These are phyloP conservation scores for Yamadazyma diddensiae DNA, from an alignment of 1,139 yeast species.

Conservation along the genomic window DNA sequence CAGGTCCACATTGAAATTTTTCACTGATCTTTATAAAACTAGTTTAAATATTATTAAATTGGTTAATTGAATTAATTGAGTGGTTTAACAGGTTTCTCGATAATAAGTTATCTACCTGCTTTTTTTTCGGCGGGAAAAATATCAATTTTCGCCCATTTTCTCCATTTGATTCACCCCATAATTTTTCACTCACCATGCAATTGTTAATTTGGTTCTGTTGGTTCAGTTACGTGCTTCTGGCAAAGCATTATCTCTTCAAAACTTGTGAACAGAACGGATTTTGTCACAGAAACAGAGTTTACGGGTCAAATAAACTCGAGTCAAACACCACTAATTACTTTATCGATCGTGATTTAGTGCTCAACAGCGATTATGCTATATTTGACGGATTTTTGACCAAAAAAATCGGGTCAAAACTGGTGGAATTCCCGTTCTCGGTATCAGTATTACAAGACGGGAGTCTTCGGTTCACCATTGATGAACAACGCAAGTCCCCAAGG, in stretches of 20 bases:
- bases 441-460: conserved; percentile 52
- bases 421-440: conserved; percentile 54
- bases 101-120: too few species aligned
- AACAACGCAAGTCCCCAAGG: conserved; percentile 43
- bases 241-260: conserved; percentile 71
- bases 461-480: conserved; percentile 64
- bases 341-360: conserved; percentile 39
- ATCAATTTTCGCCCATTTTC: too few species aligned
- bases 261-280: conserved; percentile 82
- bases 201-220: not conserved
- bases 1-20: too few species aligned
- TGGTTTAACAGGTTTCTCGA: too few species aligned
- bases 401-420: conserved; percentile 21
- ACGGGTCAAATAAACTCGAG: conserved; percentile 35
- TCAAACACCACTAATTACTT: conserved; percentile 37
- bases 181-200: not conserved
- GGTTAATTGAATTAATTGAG: too few species aligned
- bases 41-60: too few species aligned
- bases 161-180: not conserved
- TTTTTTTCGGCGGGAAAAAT: too few species aligned
- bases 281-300: conserved; percentile 77
- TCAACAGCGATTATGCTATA: conserved; percentile 27
- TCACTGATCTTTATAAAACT: too few species aligned
- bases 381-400: conserved; percentile 47
- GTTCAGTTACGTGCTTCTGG: conserved; percentile 31